phyloP scores from a whole-genome alignment of 768 basidiomycete species.

The Calocybe gangraenosa region DNA sequence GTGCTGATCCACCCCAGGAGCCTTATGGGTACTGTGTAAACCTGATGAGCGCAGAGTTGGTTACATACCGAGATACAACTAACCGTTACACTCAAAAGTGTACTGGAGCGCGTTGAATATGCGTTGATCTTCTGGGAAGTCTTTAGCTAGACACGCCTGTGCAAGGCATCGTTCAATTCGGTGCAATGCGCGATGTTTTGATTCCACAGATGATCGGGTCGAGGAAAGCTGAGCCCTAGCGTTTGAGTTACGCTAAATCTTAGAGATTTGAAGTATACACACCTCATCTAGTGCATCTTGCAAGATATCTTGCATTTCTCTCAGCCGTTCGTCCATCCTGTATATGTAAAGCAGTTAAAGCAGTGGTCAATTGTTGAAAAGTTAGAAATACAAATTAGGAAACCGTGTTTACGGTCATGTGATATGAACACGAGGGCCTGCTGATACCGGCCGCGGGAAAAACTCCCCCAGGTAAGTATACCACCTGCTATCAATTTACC shows the following conservation, averaged over 20 bases:
- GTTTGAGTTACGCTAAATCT: background rate
- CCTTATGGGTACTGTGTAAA: slow-evolving; percentile 57
- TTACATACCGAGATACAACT: slow-evolving; percentile 19
- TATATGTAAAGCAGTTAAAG: background rate
- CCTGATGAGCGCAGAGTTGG: background rate
- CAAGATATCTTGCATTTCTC: slow-evolving; percentile 39
- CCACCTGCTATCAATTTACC: too few species aligned
- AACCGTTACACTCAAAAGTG: slow-evolving; percentile 81
- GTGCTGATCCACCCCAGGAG: slow-evolving; percentile 58
- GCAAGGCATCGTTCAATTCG: slow-evolving; percentile 54
- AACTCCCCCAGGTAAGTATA: too few species aligned
- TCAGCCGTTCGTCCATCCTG: slow-evolving; percentile 24
- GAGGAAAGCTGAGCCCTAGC: slow-evolving; percentile 53
- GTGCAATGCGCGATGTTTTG: slow-evolving; percentile 52
- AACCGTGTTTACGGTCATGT: too few species aligned
- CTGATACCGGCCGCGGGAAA: too few species aligned
- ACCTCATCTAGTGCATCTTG: slow-evolving; percentile 71
- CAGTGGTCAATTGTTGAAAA: background rate
- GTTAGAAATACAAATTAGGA: too few species aligned
- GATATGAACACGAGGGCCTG: too few species aligned
- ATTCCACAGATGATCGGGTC: slow-evolving; percentile 46
- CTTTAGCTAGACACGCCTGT: slow-evolving; percentile 38
- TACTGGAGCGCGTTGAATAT: slow-evolving; percentile 67
- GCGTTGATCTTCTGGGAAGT: slow-evolving; percentile 40
- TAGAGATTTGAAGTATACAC: slow-evolving; percentile 18